A percentile compares a stretch with the other conserved stretches of the same genome.
Evolutionary conservation across 2,329 filamentous ascomycete genomes (phyloP).

Genomic region (Aspergillus arachidicola): DNA sequence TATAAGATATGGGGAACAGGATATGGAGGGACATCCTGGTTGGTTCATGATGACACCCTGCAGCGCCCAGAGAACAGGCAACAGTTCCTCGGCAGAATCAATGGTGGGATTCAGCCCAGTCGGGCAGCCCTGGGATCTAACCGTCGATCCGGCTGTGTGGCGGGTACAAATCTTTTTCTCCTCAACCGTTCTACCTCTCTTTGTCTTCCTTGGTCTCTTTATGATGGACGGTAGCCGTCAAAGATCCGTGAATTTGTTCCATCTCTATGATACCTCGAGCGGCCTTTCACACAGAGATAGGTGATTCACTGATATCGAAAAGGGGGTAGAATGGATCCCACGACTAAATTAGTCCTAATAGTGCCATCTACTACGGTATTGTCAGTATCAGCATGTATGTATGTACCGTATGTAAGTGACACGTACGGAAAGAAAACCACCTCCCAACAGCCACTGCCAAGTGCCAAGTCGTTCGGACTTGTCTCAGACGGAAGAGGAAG

Average conservation of each 20-base stretch:
- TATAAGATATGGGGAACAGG: not conserved
- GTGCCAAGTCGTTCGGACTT: not conserved
- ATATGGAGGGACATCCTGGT: not conserved
- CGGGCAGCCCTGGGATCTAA: not conserved
- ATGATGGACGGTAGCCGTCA: not conserved
- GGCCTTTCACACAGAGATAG: not conserved
- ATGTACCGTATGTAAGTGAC: not conserved
- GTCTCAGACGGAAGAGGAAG: not conserved
- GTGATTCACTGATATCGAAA: not conserved
- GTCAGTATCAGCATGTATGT: not conserved
- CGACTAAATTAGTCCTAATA: not conserved
- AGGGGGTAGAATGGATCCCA: not conserved
- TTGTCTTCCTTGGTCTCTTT: not conserved
- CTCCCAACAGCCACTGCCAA: not conserved
- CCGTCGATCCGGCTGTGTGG: not conserved
- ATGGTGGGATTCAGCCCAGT: slow-evolving; percentile 1
- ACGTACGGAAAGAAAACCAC: not conserved
- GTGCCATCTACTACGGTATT: not conserved
- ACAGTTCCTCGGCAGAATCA: not conserved
- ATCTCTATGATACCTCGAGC: not conserved
- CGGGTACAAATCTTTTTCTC: not conserved
- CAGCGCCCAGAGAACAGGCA: not conserved
- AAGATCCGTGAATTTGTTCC: not conserved
- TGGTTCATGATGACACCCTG: not conserved
- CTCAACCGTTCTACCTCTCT: not conserved